Evolutionary conservation across 1,139 yeast species (phyloP), one percentile per base, ranked within the genome.

Genomic region (Suhomyces panamericanus): DNA sequence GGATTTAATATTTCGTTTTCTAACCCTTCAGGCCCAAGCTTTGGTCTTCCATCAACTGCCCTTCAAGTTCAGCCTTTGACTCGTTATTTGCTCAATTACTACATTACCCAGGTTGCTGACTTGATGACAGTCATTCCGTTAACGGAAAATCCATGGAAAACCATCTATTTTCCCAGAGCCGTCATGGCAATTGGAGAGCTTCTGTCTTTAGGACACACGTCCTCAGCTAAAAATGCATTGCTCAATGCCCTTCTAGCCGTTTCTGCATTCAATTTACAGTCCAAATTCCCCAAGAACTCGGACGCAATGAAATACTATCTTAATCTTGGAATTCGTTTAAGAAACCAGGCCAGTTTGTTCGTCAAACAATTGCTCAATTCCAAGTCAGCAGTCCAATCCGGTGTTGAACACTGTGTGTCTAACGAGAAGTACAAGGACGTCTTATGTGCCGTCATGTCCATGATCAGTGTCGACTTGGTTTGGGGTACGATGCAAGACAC

Each of bases 401-500:
- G 75, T 9, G 65, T 74, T 4, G 77, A 70, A 41, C 69, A 69
- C 35, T 85, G 95, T 56, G 73, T 83, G 39, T 67, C 75, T 41
- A 69, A 73, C 38, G 95, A 87, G 55, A 85, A 86, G 59, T 88
- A 88, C 62, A 88, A 89, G 59, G 96, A 89, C 59, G 87, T 88
- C 6, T 66, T 89, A 31, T 86, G 90, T 41, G 95, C 96, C 0
- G 84, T 88, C 16, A 74, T 89, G 66, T 83, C 95, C 2, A 87
- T 89, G 96, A 87, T 85, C 41, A 83, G 91, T 17, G 88, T 89
- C 44, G 96, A 89, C 66, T 83, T 87, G 46, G 93, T 87, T 8
- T 86, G 95, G 87, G 96, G 96, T 1, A 85, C 95, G 1, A 87
- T 87, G 95, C 85, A 85, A 49, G 95, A 87, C 54, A 87, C 96